Percentiles rank a stretch among this genome's conserved stretches.
phyloP scores from a whole-genome alignment of 768 basidiomycete species.

The Cyclocybe aegerita region DNA sequence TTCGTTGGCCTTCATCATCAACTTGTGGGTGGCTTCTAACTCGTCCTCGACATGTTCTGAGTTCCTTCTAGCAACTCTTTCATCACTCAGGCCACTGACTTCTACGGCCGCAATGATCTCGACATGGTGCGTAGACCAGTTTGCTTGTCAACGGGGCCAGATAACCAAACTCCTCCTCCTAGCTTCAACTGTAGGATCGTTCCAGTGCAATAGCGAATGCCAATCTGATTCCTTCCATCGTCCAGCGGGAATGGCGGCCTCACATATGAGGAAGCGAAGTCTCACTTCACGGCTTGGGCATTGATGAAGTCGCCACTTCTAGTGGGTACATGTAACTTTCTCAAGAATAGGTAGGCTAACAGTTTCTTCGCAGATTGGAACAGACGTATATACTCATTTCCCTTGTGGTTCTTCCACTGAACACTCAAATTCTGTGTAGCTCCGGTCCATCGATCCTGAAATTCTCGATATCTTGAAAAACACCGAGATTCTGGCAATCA shows the following conservation, averaged over 20 bases:
- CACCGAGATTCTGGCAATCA: constrained; percentile 63
- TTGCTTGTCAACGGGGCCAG: neutral
- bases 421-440: constrained; percentile 27
- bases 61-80: constrained; percentile 55
- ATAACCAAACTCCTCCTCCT: neutral
- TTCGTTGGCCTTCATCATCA: constrained; percentile 57
- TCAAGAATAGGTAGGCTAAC: neutral
- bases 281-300: constrained; percentile 75
- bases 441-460: constrained; percentile 49
- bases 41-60: neutral
- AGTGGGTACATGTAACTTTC: constrained; percentile 17
- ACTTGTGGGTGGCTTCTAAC: constrained; percentile 38
- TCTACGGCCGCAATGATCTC: constrained; percentile 67
- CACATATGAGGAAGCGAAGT: constrained; percentile 61
- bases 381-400: constrained; percentile 37
- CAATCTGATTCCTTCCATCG: neutral
- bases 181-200: constrained; percentile 54
- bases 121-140: constrained; percentile 48
- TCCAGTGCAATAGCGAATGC: neutral
- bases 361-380: constrained; percentile 40
- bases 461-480: constrained; percentile 60
- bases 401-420: neutral
- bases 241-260: constrained; percentile 63
- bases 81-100: constrained; percentile 60
- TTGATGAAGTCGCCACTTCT: constrained; percentile 65